Evolutionary conservation across 768 basidiomycete genomes (phyloP).

Genomic region (Kwoniella mangroviensis): DNA sequence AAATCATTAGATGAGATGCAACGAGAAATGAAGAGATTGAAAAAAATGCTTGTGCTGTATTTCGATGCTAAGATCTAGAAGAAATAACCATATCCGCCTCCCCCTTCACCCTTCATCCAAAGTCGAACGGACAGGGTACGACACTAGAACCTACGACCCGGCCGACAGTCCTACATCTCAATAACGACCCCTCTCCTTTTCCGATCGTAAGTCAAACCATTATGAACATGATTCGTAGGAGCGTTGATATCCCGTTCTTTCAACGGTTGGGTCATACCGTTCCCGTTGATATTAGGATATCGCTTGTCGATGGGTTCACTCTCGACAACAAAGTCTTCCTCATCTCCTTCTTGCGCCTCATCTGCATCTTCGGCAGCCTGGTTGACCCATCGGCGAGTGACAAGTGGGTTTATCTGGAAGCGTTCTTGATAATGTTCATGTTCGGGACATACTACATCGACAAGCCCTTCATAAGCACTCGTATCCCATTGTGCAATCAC

Average conservation of each 20-base stretch:
- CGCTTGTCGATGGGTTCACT: not conserved
- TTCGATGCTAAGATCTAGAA: too few species aligned
- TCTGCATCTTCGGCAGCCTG: conserved; percentile 17
- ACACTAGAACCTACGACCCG: too few species aligned
- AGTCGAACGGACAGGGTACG: too few species aligned
- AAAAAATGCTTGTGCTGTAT: not conserved
- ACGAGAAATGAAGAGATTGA: too few species aligned
- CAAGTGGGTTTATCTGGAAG: conserved; percentile 35
- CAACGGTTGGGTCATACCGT: conserved; percentile 9
- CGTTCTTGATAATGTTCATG: conserved; percentile 48
- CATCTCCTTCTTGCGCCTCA: conserved; percentile 18
- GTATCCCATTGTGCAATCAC: not conserved
- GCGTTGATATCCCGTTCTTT: conserved; percentile 27
- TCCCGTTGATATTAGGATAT: not conserved
- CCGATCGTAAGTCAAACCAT: not conserved
- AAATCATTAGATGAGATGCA: too few species aligned
- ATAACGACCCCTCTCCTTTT: not conserved
- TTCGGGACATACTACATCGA: conserved; percentile 46
- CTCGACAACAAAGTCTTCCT: conserved; percentile 20
- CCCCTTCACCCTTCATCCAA: too few species aligned
- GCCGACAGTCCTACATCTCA: not conserved
- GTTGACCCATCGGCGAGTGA: conserved; percentile 16
- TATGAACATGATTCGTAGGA: not conserved
- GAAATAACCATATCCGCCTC: too few species aligned
- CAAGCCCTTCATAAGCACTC: not conserved